A percentile compares a stretch with the other conserved stretches of the same genome.
Evolutionary conservation across 2,329 filamentous ascomycete genomes (phyloP).

Genomic region (Raffaelea arxii): DNA sequence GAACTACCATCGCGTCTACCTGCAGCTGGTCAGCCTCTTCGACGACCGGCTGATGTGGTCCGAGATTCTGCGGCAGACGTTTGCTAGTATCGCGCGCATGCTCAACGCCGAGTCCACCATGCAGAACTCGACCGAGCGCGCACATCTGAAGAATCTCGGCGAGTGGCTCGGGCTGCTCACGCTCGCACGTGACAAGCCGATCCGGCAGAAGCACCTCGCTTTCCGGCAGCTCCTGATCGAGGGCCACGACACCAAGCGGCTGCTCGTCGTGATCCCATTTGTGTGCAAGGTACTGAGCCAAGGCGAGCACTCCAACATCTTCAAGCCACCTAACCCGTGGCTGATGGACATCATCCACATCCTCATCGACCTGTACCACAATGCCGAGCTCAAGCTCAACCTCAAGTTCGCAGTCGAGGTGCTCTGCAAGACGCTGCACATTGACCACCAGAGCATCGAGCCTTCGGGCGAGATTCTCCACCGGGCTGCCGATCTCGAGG

Average conservation of each 20-base stretch:
- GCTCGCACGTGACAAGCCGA: slow-evolving; percentile 85
- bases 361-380: slow-evolving; percentile 87
- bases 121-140: slow-evolving; percentile 73
- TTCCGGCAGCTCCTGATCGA: slow-evolving; percentile 95
- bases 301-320: slow-evolving; percentile 75
- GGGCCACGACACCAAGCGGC: slow-evolving; percentile 82
- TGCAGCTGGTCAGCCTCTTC: slow-evolving; percentile 79
- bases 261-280: slow-evolving; percentile 90
- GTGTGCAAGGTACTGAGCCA: slow-evolving; percentile 92
- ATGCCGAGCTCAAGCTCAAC: slow-evolving; percentile 87
- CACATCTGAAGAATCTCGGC: slow-evolving; percentile 85
- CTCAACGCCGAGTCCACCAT: slow-evolving; percentile 84
- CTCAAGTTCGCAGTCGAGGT: slow-evolving; percentile 99
- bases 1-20: slow-evolving; percentile 89
- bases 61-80: slow-evolving; percentile 89
- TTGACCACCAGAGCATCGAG: slow-evolving; percentile 89
- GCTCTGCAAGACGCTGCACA: slow-evolving; percentile 78
- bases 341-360: slow-evolving; percentile 90
- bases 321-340: slow-evolving; percentile 94
- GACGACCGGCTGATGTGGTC: slow-evolving; percentile 70
- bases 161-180: slow-evolving; percentile 91
- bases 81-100: slow-evolving; percentile 73
- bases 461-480: slow-evolving; percentile 80
- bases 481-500: slow-evolving; percentile 55
- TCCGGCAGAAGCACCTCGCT: slow-evolving; percentile 92